Base-by-base conservation (phyloP, 306 rosid species). In the Glycyrrhiza uralensis region DNA sequence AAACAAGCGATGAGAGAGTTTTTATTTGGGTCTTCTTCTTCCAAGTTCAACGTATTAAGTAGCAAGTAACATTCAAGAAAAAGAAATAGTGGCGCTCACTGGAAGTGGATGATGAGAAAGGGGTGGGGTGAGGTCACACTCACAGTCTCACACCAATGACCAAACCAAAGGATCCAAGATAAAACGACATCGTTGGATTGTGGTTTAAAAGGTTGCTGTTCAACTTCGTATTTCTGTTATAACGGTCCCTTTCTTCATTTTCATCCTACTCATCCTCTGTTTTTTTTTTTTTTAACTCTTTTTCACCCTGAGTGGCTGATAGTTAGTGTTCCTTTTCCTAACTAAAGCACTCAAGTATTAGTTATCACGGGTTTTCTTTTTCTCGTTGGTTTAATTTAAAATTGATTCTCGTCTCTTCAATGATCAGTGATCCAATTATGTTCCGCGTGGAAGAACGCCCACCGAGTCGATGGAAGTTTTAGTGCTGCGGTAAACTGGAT, bases 301-400 rank as follows among this genome's bases (percentile, higher is more conserved):
- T 69, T 60, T 26, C 3, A 14, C 29, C 50, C 3, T 30, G 2
- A 8, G 15, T n/a, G 11, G 60, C 1, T 36, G 5, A 18, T n/a
- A 7, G 72, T 22, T 4, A 44, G 13, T 69, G 77, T 17, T 75
- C 1, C 74, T 55, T 75, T 75, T 52, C 58, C 80, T 32, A 60
- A 80, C 80, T 32, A 60, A 80, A 36, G 13, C 78, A 75, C 64
- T 67, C n/a, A n/a, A n/a, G n/a, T n/a, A n/a, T n/a, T n/a, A n/a
- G n/a, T n/a, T n/a, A n/a, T n/a, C 7, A 38, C 49, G 12, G 0
- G 26, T 26, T 64, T 13, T 13, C 5, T 18, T 26, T 38, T 18
- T 36, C 2, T n/a, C n/a, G n/a, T n/a, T n/a, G n/a, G n/a, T n/a
- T n/a, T n/a, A n/a, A 2, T 1, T 32, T 9, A 1, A 7, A 11